These are phyloP conservation scores for Esteya vermicola DNA, from an alignment of 2,329 filamentous ascomycete genomes.

Conservation along the genomic window DNA sequence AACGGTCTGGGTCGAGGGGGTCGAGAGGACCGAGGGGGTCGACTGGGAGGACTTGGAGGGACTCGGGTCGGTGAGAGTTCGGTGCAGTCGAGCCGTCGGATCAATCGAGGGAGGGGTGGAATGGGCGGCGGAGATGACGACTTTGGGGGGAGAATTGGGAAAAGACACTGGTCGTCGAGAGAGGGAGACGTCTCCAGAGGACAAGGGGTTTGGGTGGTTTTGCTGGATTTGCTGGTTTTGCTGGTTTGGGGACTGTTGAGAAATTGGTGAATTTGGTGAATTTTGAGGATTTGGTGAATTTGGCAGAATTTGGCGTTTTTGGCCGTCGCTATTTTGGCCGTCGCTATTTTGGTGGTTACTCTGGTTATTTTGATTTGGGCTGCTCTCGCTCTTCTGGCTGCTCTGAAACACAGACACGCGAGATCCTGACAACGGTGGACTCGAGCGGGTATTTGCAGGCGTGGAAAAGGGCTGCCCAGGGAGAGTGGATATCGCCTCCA, in stretches of 20 bases:
- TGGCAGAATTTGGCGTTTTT: too few relatives aligned
- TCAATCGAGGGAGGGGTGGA: constrained; percentile 6
- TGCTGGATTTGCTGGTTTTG: too few relatives aligned
- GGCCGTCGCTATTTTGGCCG: too few relatives aligned
- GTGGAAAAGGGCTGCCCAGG: too few relatives aligned
- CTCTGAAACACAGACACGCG: background rate
- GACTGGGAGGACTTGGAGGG: constrained; percentile 10
- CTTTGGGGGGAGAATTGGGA: constrained; percentile 17
- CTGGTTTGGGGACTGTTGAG: too few relatives aligned
- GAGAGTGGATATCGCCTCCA: too few relatives aligned
- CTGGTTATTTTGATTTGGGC: too few relatives aligned
- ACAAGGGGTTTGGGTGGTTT: too few relatives aligned
- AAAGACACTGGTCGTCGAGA: constrained; percentile 24
- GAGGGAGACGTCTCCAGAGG: constrained; percentile 10
- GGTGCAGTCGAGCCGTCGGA: constrained; percentile 10
- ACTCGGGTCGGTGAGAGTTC: constrained; percentile 14
- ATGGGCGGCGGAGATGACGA: constrained; percentile 9
- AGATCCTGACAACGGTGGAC: background rate
- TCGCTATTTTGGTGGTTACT: too few relatives aligned
- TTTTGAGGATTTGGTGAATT: too few relatives aligned
- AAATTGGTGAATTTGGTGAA: too few relatives aligned
- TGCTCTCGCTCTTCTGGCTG: too few relatives aligned
- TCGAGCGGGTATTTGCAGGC: background rate
- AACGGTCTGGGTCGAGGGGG: constrained; percentile 12
- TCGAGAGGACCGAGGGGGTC: background rate